Base-by-base conservation (phyloP, 176 grass and related monocot species). In the Zoysia pacifica region DNA sequence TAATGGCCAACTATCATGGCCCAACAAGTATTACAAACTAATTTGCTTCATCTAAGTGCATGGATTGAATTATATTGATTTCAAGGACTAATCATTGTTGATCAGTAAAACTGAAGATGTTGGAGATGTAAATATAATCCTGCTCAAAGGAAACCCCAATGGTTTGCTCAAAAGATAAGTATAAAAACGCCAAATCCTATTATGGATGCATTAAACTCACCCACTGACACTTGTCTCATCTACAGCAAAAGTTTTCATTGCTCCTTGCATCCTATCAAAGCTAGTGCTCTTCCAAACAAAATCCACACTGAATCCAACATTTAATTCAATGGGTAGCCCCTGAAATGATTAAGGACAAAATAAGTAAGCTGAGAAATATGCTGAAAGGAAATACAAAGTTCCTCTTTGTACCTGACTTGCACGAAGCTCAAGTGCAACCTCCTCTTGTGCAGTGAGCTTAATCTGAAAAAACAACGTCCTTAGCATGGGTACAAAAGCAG, bases 231-330 rank as follows among this genome's bases (percentile, higher is more conserved):
- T 99, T 66, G 97, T 96, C 82, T 99, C 97, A 52, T 99, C 97
- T 65, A 99, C 90, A 77, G 97, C 97, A 53, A 99, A 99, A 67
- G 86, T 96, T 90, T 99, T 99, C 97, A 96, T 93, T 12, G 97
- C 97, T 55, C 92, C 93, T 89, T 99, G 97, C 97, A 99, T 99
- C 78, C 93, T 87, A 85, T 99, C 97, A 85, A 99, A 99, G 56
- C 97, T 99, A 51, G 97, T 99, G 89, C 97, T 99, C 76, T 99
- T 99, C 97, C 97, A 99, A 70, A 99, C 97, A 93, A 99, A 99
- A 86, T 99, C 97, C 60, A 99, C 93, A 76, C 90, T 99, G 62
- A 99, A 99, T 54, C 93, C 97, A 86, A 93, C 80, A 28, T 83
- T 99, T 82, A 96, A 64, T 82, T 99, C 97, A 74, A 89, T 79